Conservation (phyloP, 176 grass and related monocot species). For the Oryza meridionalis region DNA sequence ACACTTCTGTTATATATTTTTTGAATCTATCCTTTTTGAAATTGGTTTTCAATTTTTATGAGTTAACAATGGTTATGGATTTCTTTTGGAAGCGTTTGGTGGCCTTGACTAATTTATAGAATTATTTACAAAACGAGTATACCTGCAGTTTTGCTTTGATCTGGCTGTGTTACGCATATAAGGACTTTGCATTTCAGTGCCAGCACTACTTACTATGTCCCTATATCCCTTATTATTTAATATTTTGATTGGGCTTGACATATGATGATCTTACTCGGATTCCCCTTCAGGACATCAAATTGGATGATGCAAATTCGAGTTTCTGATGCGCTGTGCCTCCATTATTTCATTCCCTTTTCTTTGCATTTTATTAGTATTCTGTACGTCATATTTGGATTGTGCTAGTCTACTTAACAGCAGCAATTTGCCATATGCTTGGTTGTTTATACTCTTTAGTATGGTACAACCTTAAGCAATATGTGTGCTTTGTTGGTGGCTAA, state of each 20-base stretch:
- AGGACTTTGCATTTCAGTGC: background rate
- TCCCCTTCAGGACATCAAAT: conserved; percentile 95
- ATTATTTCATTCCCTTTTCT: background rate
- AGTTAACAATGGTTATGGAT: background rate
- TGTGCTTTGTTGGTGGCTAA: background rate
- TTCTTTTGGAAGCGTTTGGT: background rate
- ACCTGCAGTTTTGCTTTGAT: background rate
- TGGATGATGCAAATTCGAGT: conserved; percentile 92
- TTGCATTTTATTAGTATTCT: background rate
- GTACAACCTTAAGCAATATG: background rate
- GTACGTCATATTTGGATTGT: background rate
- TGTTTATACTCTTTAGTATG: background rate
- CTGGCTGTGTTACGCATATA: background rate
- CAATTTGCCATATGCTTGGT: background rate
- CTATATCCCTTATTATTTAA: background rate
- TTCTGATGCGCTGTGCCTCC: conserved; percentile 63
- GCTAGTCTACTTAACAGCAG: background rate
- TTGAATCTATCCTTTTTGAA: background rate
- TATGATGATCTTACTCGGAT: conserved; percentile 91
- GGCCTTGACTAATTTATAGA: background rate
- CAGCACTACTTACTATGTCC: background rate
- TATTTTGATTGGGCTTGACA: conserved; percentile 35
- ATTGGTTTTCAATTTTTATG: background rate
- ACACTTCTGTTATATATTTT: background rate
- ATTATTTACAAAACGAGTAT: background rate